Base-by-base conservation (phyloP, 768 basidiomycete species). In the Panus rudis region DNA sequence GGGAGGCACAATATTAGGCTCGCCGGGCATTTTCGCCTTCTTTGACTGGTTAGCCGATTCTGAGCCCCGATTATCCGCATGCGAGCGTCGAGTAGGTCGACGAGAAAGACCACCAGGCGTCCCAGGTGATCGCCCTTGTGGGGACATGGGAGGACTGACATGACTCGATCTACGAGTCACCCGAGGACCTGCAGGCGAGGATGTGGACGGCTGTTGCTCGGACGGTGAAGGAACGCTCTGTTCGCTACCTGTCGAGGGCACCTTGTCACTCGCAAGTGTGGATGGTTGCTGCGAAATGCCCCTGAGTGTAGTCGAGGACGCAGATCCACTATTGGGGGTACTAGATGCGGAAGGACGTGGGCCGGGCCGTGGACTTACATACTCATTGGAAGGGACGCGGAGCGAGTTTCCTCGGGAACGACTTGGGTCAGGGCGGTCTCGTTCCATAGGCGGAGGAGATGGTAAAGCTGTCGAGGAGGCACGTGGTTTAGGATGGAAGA, bases 1-100 rank as follows among this genome's bases (percentile, higher is more conserved):
- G 0, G 96, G 96, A 3, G 96, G 96, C 2, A 94, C 84, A 24
- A 97, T 83, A 47, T 80, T 81, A 21, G 73, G 71, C 43, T 88
- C 84, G 6, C 69, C 59, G 6, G 66, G 51, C 20, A 65, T 65
- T 54, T 79, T 81, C 20, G 64, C 64, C 41, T 71, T 78, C 63
- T 77, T 80, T 40, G 63, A 52, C 40, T 61, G 17, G 48, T 60
- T 48, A n/a, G 53, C 55, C 8, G 55, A 46, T 27, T 52, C 52
- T 34, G 58, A 59, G n/a, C n/a, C n/a, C n/a, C n/a, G n/a, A 41
- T 53, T 51, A 31, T 63, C 60, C 17, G 58, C 56, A 14, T 51
- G 46, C 13, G 62, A 52, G 16, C 68, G 63, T 26, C 62, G 57
- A 7, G 61, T 50, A 2, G 53, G 49, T 26, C 66, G 58, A 33